Conservation (phyloP, 2,329 filamentous ascomycete species). For the Lecanicillium sp. region DNA sequence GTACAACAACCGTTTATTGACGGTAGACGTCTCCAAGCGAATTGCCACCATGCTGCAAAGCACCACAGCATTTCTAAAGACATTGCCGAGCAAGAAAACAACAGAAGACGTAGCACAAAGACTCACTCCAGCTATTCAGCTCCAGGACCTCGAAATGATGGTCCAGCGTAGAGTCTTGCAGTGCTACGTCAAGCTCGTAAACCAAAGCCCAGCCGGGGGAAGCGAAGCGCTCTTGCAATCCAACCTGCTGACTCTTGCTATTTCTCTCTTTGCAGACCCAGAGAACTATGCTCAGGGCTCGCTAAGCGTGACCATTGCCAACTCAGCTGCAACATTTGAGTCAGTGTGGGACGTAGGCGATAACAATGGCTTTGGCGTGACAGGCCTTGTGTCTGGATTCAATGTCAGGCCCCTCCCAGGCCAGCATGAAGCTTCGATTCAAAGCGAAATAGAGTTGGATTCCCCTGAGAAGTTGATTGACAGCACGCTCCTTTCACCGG, state of each 20-base stretch:
- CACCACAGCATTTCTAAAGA: slow-evolving; percentile 81
- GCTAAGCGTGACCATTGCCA: slow-evolving; percentile 84
- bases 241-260: slow-evolving; percentile 80
- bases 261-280: slow-evolving; percentile 87
- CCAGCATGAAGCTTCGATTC: slow-evolving; percentile 46
- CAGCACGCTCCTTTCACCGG: slow-evolving; percentile 54
- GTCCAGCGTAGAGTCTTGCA: slow-evolving; percentile 87
- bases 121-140: slow-evolving; percentile 74
- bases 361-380: slow-evolving; percentile 91
- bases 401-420: slow-evolving; percentile 62
- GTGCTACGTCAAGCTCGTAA: slow-evolving; percentile 87
- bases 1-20: slow-evolving; percentile 86
- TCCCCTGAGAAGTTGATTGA: slow-evolving; percentile 60
- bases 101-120: slow-evolving; percentile 81
- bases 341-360: slow-evolving; percentile 92
- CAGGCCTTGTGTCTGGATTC: slow-evolving; percentile 73
- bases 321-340: slow-evolving; percentile 81
- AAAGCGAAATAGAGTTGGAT: slow-evolving; percentile 39
- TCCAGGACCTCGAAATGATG: slow-evolving; percentile 88
- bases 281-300: slow-evolving; percentile 81
- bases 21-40: slow-evolving; percentile 86
- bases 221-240: slow-evolving; percentile 84
- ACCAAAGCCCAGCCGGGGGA: slow-evolving; percentile 75
- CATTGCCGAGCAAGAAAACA: slow-evolving; percentile 72
- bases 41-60: slow-evolving; percentile 93